A percentile compares a stretch with the other conserved stretches of the same genome.
Evolutionary conservation across 2,329 filamentous ascomycete genomes (phyloP).

Genomic region (Fusarium scirpi): DNA sequence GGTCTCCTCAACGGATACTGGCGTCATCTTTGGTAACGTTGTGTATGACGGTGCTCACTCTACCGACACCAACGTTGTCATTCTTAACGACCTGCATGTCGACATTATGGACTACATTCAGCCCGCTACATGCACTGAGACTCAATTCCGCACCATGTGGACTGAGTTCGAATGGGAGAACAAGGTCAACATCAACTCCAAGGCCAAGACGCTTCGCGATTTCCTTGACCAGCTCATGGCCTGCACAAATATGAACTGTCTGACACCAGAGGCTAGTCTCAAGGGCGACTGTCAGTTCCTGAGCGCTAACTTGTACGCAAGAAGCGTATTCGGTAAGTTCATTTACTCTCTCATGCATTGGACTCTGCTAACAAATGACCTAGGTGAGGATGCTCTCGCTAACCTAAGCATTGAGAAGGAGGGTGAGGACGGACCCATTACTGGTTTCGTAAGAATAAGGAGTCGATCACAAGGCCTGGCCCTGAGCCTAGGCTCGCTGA

Average conservation of each 20-base stretch:
- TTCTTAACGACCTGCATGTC: constrained; percentile 96
- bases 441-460: constrained; percentile 96
- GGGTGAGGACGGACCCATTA: constrained; percentile 93
- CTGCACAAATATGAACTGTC: constrained; percentile 97
- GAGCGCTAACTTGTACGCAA: constrained; percentile 95
- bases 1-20: constrained; percentile 96
- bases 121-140: constrained; percentile 95
- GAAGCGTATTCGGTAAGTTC: constrained; percentile 95
- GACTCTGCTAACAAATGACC: constrained; percentile 41
- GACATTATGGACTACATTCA: constrained; percentile 99
- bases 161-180: constrained; percentile 99
- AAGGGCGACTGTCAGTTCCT: constrained; percentile 98
- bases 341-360: not conserved
- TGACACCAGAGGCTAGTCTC: constrained; percentile 95
- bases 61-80: constrained; percentile 95
- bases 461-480: constrained; percentile 96
- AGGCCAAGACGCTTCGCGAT: constrained; percentile 89
- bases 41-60: constrained; percentile 95
- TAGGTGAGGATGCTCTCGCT: constrained; percentile 97
- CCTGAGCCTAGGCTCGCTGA: constrained; percentile 91
- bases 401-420: constrained; percentile 99
- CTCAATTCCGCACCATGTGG: constrained; percentile 99
- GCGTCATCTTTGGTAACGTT: constrained; percentile 98
- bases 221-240: constrained; percentile 97
- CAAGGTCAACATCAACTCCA: constrained; percentile 99